Conservation (phyloP, 1,284 basidiomycete genomes). For the Cryptococcus maquisensis region DNA sequence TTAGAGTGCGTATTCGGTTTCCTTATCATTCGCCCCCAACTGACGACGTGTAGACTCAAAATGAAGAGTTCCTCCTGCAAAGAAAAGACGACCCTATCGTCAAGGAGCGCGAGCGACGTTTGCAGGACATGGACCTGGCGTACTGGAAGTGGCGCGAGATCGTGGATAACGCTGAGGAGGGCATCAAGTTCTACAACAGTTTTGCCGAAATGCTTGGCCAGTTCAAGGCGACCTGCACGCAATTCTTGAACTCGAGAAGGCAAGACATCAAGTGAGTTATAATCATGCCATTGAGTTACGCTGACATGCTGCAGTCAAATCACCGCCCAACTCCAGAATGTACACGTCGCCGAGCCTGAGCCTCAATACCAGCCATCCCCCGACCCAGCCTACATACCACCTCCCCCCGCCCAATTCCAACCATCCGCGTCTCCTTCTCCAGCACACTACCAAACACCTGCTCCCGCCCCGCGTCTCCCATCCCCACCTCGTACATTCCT, state of each 20-base stretch:
- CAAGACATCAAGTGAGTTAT: slow-evolving; percentile 52
- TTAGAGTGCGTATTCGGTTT: slow-evolving; percentile 57
- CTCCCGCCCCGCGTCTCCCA: slow-evolving; percentile 6
- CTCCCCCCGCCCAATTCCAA: slow-evolving; percentile 8
- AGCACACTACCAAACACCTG: neutral
- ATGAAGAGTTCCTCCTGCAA: slow-evolving; percentile 72
- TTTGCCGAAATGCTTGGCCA: slow-evolving; percentile 64
- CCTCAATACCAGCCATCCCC: neutral
- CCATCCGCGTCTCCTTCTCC: slow-evolving; percentile 9
- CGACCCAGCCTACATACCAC: neutral
- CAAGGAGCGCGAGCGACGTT: slow-evolving; percentile 74
- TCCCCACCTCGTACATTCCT: slow-evolving; percentile 19
- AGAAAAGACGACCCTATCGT: slow-evolving; percentile 72
- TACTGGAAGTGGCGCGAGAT: slow-evolving; percentile 88
- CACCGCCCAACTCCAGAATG: slow-evolving; percentile 17
- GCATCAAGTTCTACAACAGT: slow-evolving; percentile 85
- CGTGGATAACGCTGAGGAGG: slow-evolving; percentile 77
- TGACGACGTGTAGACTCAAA: slow-evolving; percentile 56
- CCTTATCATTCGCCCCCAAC: neutral
- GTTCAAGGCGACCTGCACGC: slow-evolving; percentile 70
- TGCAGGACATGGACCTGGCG: slow-evolving; percentile 83
- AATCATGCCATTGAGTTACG: neutral
- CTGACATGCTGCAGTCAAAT: slow-evolving; percentile 14
- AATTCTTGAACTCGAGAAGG: slow-evolving; percentile 66
- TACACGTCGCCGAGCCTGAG: neutral